Conservation (phyloP, 495 filamentous ascomycete genomes). For the Xylaria grammica region DNA sequence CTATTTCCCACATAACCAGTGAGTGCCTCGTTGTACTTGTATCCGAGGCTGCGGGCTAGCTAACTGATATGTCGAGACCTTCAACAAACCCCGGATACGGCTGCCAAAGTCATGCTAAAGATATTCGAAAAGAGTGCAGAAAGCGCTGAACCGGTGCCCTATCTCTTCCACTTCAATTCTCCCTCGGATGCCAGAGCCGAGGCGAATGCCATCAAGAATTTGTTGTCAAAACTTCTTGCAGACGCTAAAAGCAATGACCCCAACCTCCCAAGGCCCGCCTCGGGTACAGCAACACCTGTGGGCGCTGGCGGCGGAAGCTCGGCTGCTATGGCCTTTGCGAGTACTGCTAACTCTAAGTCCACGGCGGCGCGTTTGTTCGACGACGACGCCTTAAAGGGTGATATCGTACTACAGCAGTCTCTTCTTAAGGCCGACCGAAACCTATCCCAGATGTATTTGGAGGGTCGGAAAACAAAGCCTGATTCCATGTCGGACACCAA, state of each 20-base stretch:
- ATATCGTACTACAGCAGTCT: slow-evolving; percentile 82
- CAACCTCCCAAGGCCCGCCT: slow-evolving; percentile 43
- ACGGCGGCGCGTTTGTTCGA: slow-evolving; percentile 70
- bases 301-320: slow-evolving; percentile 52
- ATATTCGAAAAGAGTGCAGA: slow-evolving; percentile 72
- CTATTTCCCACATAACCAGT: slow-evolving; percentile 81
- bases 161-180: slow-evolving; percentile 88
- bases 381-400: slow-evolving; percentile 71
- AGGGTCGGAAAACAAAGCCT: slow-evolving; percentile 77
- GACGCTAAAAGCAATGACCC: slow-evolving; percentile 64
- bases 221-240: slow-evolving; percentile 77
- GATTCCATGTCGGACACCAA: slow-evolving; percentile 75
- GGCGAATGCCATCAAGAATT: slow-evolving; percentile 81
- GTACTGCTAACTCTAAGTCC: slow-evolving; percentile 49
- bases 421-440: slow-evolving; percentile 75
- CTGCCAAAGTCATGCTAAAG: slow-evolving; percentile 88
- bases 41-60: not conserved
- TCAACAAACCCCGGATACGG: slow-evolving; percentile 85
- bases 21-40: slow-evolving; percentile 32
- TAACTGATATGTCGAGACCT: slow-evolving; percentile 62
- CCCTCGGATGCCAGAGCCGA: slow-evolving; percentile 74
- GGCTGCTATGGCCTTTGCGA: slow-evolving; percentile 54
- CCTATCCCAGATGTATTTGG: slow-evolving; percentile 79
- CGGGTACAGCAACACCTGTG: slow-evolving; percentile 34
- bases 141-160: slow-evolving; percentile 63